Evolutionary conservation across 1,284 basidiomycete species (phyloP).

Genomic region (Trichosporon ovoides): DNA sequence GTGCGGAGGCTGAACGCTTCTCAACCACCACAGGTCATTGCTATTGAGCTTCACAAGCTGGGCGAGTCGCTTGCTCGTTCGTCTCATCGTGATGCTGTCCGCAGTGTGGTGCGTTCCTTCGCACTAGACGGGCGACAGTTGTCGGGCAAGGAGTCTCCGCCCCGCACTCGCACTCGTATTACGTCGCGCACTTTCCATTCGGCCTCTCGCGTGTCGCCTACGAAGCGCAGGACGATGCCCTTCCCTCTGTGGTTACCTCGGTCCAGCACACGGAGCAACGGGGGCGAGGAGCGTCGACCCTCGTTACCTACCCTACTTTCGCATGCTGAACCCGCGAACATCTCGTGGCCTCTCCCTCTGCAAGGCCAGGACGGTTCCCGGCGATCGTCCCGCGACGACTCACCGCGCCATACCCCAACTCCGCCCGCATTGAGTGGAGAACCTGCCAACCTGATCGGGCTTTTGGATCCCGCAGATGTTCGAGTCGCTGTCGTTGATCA

Average conservation of each 20-base stretch:
- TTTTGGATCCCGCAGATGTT: conserved; percentile 8
- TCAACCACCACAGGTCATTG: conserved; percentile 12
- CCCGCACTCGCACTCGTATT: neutral
- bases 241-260: conserved; percentile 27
- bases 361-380: neutral
- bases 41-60: conserved; percentile 12
- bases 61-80: conserved; percentile 14
- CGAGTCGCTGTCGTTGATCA: conserved; percentile 22
- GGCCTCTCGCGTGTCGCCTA: conserved; percentile 12
- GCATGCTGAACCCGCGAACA: neutral
- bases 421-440: neutral
- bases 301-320: conserved; percentile 25
- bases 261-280: conserved; percentile 4
- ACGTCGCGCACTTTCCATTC: neutral
- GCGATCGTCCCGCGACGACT: neutral
- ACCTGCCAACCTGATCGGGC: neutral
- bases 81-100: conserved; percentile 3
- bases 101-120: conserved; percentile 7
- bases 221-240: conserved; percentile 18
- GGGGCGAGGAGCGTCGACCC: conserved; percentile 24
- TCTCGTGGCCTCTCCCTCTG: conserved; percentile 3
- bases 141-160: neutral
- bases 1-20: conserved; percentile 26
- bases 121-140: conserved; percentile 14
- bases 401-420: neutral